These are phyloP conservation scores for Austroboletus novae-zelandiae DNA, from an alignment of 1,284 basidiomycete genomes.

Conservation along the genomic window DNA sequence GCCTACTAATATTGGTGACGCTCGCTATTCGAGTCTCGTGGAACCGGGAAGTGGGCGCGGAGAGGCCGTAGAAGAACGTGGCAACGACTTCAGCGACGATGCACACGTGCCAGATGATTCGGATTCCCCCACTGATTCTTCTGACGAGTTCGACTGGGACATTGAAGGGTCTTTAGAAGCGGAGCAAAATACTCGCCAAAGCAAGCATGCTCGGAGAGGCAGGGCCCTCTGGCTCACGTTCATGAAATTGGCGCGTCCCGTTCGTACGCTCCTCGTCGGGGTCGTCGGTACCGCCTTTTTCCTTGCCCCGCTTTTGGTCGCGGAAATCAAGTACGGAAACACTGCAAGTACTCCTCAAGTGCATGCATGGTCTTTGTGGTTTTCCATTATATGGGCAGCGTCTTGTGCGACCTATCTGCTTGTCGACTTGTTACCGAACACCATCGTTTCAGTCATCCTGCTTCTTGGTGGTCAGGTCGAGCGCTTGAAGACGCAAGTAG, in stretches of 20 bases:
- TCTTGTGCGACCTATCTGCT: slow-evolving; percentile 58
- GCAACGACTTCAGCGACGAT: slow-evolving; percentile 11
- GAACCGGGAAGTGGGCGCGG: slow-evolving; percentile 5
- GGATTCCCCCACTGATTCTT: slow-evolving; percentile 58
- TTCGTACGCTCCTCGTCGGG: slow-evolving; percentile 57
- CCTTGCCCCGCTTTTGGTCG: slow-evolving; percentile 67
- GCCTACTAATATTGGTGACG: slow-evolving; percentile 3
- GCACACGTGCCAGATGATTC: slow-evolving; percentile 35
- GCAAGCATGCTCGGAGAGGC: slow-evolving; percentile 39
- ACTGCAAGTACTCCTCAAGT: slow-evolving; percentile 50
- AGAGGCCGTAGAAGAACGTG: background rate
- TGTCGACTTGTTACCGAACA: slow-evolving; percentile 60
- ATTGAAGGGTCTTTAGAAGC: slow-evolving; percentile 39
- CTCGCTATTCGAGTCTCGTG: slow-evolving; percentile 3
- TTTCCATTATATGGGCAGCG: slow-evolving; percentile 67
- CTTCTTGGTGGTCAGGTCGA: slow-evolving; percentile 63
- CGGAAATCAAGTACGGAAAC: slow-evolving; percentile 57
- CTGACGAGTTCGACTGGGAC: slow-evolving; percentile 76
- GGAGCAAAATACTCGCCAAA: slow-evolving; percentile 16
- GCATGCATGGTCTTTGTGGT: slow-evolving; percentile 70
- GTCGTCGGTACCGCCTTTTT: slow-evolving; percentile 59
- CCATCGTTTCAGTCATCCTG: slow-evolving; percentile 53
- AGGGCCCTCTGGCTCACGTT: slow-evolving; percentile 62
- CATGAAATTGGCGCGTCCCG: slow-evolving; percentile 61
- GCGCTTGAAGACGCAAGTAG: slow-evolving; percentile 59